These are phyloP conservation scores for Lipomyces orientalis DNA, from an alignment of 805 yeast species.

Conservation along the genomic window DNA sequence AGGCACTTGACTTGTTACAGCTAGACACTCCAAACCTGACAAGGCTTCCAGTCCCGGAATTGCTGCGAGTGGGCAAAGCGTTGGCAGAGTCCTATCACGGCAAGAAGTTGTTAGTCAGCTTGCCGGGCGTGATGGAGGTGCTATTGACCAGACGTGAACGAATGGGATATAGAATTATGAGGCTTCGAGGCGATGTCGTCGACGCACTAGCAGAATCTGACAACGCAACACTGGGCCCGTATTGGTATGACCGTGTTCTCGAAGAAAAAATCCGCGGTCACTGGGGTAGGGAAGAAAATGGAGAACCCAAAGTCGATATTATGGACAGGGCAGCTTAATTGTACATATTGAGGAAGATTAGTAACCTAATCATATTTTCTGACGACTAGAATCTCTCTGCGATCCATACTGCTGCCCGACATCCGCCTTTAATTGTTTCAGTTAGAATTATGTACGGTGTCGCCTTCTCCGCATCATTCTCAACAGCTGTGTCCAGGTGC, in stretches of 20 bases:
- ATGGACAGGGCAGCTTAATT: conserved; percentile 29
- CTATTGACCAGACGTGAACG: conserved; percentile 27
- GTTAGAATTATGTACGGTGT: conserved; percentile 89
- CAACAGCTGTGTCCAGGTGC: conserved; percentile 91
- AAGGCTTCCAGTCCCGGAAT: conserved; percentile 32
- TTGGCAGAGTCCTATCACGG: conserved; percentile 31
- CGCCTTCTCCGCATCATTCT: conserved; percentile 89
- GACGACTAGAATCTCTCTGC: conserved; percentile 73
- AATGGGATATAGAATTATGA: conserved; percentile 22
- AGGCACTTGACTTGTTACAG: conserved; percentile 14
- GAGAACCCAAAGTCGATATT: conserved; percentile 30
- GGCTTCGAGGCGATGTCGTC: conserved; percentile 33
- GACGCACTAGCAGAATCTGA: conserved; percentile 26
- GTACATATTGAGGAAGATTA: not conserved
- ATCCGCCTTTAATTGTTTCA: conserved; percentile 81
- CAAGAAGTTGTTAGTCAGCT: conserved; percentile 19
- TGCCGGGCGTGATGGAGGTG: conserved; percentile 38
- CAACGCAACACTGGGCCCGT: conserved; percentile 30
- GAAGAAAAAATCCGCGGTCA: conserved; percentile 27
- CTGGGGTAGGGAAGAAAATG: conserved; percentile 26
- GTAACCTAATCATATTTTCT: not conserved
- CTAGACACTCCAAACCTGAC: conserved; percentile 22
- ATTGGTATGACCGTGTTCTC: conserved; percentile 28
- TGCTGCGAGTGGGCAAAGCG: conserved; percentile 27
- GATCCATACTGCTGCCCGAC: conserved; percentile 86